A percentile compares a stretch with the other conserved stretches of the same genome.
Evolutionary conservation across 2,329 filamentous ascomycete species (phyloP).

Genomic region (Aspergillus brasiliensis): DNA sequence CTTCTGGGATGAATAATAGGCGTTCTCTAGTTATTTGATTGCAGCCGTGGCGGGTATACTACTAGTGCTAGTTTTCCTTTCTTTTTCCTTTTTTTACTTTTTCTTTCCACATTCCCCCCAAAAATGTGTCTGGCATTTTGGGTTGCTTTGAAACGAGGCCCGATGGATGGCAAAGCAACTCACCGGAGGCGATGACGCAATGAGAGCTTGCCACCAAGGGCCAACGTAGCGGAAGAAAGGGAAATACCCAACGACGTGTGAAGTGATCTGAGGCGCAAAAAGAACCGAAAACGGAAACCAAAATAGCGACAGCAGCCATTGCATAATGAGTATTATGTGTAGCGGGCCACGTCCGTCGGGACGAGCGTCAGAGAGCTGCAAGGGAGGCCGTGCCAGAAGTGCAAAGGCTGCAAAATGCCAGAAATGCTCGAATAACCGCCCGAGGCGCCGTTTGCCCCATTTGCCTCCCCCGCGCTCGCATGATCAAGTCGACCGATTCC

Average conservation of each 20-base stretch:
- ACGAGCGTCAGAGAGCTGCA: background rate
- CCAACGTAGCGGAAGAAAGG: slow-evolving; percentile 3
- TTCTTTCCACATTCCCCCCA: background rate
- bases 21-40: slow-evolving; percentile 11
- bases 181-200: slow-evolving; percentile 5
- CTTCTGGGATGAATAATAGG: slow-evolving; percentile 7
- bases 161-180: background rate
- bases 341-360: background rate
- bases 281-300: background rate
- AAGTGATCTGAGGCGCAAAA: background rate
- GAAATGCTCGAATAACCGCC: slow-evolving; percentile 17
- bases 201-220: background rate
- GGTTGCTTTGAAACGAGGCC: background rate
- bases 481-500: slow-evolving; percentile 34
- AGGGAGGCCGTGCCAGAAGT: background rate
- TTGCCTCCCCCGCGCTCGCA: slow-evolving; percentile 44
- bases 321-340: background rate
- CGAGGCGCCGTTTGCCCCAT: slow-evolving; percentile 23
- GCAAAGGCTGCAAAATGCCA: background rate
- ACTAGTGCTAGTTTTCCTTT: background rate
- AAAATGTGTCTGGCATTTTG: background rate
- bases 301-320: background rate
- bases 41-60: background rate
- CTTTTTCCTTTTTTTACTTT: background rate
- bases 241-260: slow-evolving; percentile 2